phyloP scores from a whole-genome alignment of 2,329 filamentous ascomycete species.

The Sporothrix curviconia region DNA sequence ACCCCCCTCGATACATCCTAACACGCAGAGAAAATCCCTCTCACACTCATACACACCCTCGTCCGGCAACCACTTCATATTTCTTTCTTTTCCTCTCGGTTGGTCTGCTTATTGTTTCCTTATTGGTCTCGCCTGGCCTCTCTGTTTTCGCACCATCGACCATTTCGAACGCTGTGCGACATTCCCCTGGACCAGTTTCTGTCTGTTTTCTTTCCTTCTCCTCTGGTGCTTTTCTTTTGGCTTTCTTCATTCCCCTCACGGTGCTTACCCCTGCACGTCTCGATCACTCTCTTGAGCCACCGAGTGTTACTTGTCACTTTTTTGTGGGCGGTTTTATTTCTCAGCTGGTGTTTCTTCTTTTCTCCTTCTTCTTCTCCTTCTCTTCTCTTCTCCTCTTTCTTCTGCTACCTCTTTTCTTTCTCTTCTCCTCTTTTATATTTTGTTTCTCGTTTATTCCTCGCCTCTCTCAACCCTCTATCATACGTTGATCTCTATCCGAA shows the following conservation, averaged over 20 bases:
- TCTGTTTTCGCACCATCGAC: neutral
- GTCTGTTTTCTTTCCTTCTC: neutral
- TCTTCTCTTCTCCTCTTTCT: neutral
- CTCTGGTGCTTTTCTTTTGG: neutral
- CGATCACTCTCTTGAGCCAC: too few relatives aligned
- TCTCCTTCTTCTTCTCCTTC: neutral
- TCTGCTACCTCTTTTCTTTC: neutral
- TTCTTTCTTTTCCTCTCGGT: too few relatives aligned
- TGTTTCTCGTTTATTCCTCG: neutral
- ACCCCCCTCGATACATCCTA: neutral
- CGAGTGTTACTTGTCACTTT: too few relatives aligned
- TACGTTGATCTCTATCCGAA: neutral
- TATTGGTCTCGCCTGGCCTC: neutral
- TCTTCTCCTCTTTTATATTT: neutral
- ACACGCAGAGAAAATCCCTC: neutral
- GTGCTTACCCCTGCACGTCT: too few relatives aligned
- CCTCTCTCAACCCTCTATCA: neutral
- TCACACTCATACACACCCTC: slow-evolving; percentile 5
- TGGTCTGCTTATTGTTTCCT: neutral
- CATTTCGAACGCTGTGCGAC: neutral
- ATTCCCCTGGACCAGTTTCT: neutral
- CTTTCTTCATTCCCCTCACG: too few relatives aligned
- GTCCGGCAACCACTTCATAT: too few relatives aligned
- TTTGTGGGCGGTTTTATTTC: neutral
- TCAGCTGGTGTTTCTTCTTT: neutral